Percentiles rank a stretch among this genome's conserved stretches.
Conservation (phyloP, 768 basidiomycete species). For the Mycena haematopus region DNA sequence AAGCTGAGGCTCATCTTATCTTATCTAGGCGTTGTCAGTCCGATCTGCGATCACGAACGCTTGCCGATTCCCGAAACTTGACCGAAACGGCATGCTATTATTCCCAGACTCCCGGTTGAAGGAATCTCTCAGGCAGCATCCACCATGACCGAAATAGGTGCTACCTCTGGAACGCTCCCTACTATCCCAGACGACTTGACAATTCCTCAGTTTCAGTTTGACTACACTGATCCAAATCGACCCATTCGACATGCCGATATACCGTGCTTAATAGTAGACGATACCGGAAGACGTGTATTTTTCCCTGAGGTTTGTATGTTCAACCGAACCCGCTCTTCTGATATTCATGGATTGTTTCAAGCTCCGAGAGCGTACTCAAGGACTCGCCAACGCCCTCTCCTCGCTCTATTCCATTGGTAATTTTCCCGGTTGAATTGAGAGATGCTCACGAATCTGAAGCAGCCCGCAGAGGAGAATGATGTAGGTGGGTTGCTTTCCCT, state of each 20-base stretch:
- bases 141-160: conserved; percentile 38
- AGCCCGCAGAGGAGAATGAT: conserved; percentile 49
- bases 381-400: conserved; percentile 54
- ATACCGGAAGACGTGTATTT: conserved; percentile 46
- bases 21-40: too few relatives aligned
- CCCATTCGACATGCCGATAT: conserved; percentile 41
- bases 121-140: not conserved
- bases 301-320: conserved; percentile 46
- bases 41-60: too few relatives aligned
- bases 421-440: conserved; percentile 17
- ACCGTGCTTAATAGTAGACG: conserved; percentile 60
- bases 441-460: conserved; percentile 8
- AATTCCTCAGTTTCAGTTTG: conserved; percentile 60
- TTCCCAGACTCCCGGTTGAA: too few relatives aligned
- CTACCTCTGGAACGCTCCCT: conserved; percentile 41
- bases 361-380: conserved; percentile 54
- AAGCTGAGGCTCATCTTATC: too few relatives aligned
- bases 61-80: too few relatives aligned
- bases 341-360: conserved; percentile 26
- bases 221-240: conserved; percentile 47
- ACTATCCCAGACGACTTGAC: conserved; percentile 58
- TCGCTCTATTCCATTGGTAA: conserved; percentile 51
- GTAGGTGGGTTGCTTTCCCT: conserved; percentile 51
- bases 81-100: too few relatives aligned
- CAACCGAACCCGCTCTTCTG: too few relatives aligned